Evolutionary conservation across 1,284 basidiomycete species (phyloP).

Genomic region (Ustilago crameri): DNA sequence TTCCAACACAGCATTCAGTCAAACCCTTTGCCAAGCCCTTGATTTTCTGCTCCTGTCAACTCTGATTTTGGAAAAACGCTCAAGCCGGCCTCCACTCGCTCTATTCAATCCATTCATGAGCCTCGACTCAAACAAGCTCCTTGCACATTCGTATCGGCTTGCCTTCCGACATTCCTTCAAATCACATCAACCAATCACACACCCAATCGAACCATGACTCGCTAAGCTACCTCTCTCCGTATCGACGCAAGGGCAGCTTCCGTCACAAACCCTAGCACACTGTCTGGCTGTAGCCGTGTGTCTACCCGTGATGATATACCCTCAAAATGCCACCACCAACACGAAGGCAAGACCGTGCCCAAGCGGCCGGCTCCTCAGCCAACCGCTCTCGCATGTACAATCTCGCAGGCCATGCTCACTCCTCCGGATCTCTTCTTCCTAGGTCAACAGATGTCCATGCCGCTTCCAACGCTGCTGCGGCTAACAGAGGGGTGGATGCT

Average conservation of each 20-base stretch:
- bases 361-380: slow-evolving; percentile 7
- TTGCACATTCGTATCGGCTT: neutral
- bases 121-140: neutral
- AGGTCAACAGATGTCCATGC: slow-evolving; percentile 39
- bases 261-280: neutral
- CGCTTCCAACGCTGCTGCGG: slow-evolving; percentile 16
- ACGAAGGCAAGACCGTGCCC: slow-evolving; percentile 21
- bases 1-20: neutral
- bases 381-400: slow-evolving; percentile 47
- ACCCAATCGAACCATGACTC: neutral
- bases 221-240: neutral
- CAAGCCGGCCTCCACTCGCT: slow-evolving; percentile 1
- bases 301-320: slow-evolving; percentile 16
- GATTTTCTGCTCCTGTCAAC: neutral
- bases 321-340: slow-evolving; percentile 23
- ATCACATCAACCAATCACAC: neutral
- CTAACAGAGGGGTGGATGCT: slow-evolving; percentile 21
- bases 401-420: slow-evolving; percentile 44
- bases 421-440: slow-evolving; percentile 43
- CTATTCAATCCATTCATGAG: too few relatives aligned
- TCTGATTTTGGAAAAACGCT: slow-evolving; percentile 1
- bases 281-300: neutral
- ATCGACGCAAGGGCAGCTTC: too few relatives aligned
- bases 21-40: neutral
- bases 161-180: neutral